Base-by-base conservation (phyloP, 2,329 filamentous ascomycete genomes). In the Cladorrhinum sp. region DNA sequence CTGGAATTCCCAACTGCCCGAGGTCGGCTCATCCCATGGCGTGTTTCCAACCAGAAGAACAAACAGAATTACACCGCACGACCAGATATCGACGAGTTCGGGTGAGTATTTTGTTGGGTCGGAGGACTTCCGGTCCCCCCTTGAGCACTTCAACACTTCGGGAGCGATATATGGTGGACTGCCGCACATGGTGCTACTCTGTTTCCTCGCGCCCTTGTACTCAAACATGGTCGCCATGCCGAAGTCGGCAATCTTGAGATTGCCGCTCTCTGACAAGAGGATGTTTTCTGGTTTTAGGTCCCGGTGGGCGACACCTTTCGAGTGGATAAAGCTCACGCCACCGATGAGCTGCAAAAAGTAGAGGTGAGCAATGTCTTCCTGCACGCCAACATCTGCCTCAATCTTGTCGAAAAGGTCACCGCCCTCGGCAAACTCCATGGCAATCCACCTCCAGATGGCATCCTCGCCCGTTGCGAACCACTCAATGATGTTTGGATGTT, bases 391-490 rank as follows among this genome's bases (percentile, higher is more conserved):
- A 74, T 99, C 95, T 18, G 95, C 93, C 77, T 99, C 96, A 69
- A 99, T 98, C 80, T 99, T 99, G 85, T 99, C 95, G 74, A 99
- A 99, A 7, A 99, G 82, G 73, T 99, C 95, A 10, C 95, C 95
- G 48, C 95, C 95, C 69, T 96, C 91, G 51, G 95, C 95, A 67
- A 91, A 89, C 75, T 99, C 95, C 92, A 99, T 97, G 42, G 93
- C 94, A 68, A 99, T 96, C 95, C 95, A 99, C 68, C 90, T 86
- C 94, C 95, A 99, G 18, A 88, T 78, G 0, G 81, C 71, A 73
- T 99, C 93, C 74, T 97, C 91, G 58, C 92, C 94, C 1, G 88
- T 90, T 48, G 89, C 88, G 69, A 96, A 92, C 83, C 92, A 97
- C 72, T 92, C 89, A 70, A 99, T 97, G 66, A 99, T 89, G 74